phyloP scores from a whole-genome alignment of 331 rosid species.

The Phaseolus coccineus region DNA sequence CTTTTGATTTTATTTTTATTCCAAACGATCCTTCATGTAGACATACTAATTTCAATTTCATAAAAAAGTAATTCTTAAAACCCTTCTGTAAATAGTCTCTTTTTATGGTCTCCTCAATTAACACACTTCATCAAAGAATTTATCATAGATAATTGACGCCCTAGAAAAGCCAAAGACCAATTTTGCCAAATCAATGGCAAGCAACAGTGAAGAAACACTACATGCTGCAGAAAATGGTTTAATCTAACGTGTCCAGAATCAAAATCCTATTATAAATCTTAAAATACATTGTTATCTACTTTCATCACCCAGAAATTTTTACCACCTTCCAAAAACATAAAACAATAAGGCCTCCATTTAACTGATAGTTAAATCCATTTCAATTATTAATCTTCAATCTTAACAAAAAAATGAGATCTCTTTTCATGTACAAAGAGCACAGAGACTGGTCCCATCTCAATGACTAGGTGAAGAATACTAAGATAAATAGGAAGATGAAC shows the following conservation, averaged over 20 bases:
- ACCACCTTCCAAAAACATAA: conserved; percentile 26
- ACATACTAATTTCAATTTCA: no score
- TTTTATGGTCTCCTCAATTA: no score
- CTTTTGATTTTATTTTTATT: no score
- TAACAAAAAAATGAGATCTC: conserved; percentile 33
- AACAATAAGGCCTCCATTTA: conserved; percentile 36
- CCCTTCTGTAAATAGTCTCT: no score
- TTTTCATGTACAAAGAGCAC: conserved; percentile 34
- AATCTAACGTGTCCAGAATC: conserved; percentile 32
- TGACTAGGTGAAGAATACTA: conserved; percentile 76
- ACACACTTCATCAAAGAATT: no score
- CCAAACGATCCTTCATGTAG: no score
- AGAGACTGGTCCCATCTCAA: conserved; percentile 23
- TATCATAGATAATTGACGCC: no score
- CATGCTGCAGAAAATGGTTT: background rate
- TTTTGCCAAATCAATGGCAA: background rate
- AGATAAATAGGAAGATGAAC: conserved; percentile 78
- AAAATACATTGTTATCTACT: conserved; percentile 31
- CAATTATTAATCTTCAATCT: conserved; percentile 28
- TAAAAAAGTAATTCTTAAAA: no score
- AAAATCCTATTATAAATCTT: conserved; percentile 42
- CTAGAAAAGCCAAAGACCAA: no score
- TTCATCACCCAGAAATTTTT: conserved; percentile 38
- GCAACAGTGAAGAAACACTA: background rate
- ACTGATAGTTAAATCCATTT: conserved; percentile 1